phyloP scores from a whole-genome alignment of 2,329 filamentous ascomycete species.

The Drechmeria coniospora region DNA sequence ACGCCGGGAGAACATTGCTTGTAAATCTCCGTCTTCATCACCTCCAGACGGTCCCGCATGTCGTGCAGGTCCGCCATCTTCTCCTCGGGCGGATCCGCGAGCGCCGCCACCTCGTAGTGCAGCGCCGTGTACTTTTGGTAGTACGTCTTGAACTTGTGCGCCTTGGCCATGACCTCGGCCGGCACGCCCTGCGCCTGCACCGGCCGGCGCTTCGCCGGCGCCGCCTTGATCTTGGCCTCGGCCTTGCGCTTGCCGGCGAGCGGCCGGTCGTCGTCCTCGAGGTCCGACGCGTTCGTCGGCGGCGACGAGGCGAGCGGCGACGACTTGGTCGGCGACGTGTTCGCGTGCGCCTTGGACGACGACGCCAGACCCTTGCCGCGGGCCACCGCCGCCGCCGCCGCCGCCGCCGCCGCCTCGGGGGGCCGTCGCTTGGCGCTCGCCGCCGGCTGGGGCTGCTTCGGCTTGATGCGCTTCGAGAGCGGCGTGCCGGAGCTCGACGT shows the following conservation, averaged over 20 bases:
- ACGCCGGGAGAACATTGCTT: conserved; percentile 21
- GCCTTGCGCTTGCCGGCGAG: conserved; percentile 25
- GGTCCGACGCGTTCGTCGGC: conserved; percentile 48
- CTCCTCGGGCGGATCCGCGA: conserved; percentile 34
- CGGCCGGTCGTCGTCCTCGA: conserved; percentile 29
- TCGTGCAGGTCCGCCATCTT: conserved; percentile 35
- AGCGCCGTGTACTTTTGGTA: conserved; percentile 43
- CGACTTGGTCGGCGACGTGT: conserved; percentile 45
- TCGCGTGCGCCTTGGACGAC: conserved; percentile 31
- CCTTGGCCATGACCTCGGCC: conserved; percentile 33
- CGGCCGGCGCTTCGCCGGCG: conserved; percentile 14
- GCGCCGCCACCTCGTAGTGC: conserved; percentile 36
- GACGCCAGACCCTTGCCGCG: conserved; percentile 22
- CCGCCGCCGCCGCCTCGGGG: too few relatives aligned
- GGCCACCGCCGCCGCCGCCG: conserved; percentile 28
- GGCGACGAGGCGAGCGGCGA: conserved; percentile 51
- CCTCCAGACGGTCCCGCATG: conserved; percentile 37
- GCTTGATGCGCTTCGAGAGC: conserved; percentile 41
- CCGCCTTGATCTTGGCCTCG: conserved; percentile 11
- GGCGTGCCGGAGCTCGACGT: conserved; percentile 45
- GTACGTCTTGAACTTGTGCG: conserved; percentile 37
- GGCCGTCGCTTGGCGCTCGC: conserved; percentile 26
- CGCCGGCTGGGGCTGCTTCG: conserved; percentile 23
- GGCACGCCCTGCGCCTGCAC: conserved; percentile 13
- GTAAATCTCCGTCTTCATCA: conserved; percentile 46